Base-by-base conservation (phyloP, 106 monocot species). In the Ottelia alismoides region DNA sequence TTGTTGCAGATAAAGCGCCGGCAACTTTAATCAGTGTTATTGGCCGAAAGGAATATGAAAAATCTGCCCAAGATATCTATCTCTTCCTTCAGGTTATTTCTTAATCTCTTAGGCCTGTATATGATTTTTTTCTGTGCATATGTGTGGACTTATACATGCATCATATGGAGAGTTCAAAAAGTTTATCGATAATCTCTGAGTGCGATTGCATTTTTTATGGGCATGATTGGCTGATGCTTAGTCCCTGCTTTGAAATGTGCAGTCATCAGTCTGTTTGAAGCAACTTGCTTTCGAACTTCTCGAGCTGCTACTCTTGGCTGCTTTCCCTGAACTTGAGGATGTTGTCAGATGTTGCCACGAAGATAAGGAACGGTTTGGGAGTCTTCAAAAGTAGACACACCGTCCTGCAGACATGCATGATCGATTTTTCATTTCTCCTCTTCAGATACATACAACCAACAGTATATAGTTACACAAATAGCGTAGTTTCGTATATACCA, bases 41-140 rank as follows among this genome's bases (percentile, higher is more conserved):
- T 58, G 98, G 98, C 43, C 65, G 85, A 58, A 98, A 82, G 51
- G 98, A 98, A 58, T 98, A 98, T 43, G 85, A 98, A 58, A 70
- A 62, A 17, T 89, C 89, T 69, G 90, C 90, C 53, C 60, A 82
- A 57, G 98, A 98, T 65, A 27, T 98, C 32, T 98, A 90, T 62
- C 82, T 66, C 72, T 98, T 98, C 79, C 79, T 98, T 60, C 98
- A 98, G 85, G 90, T 90, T 57, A 55, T 11, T 57, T 66, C n/a
- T n/a, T n/a, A n/a, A n/a, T n/a, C n/a, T n/a, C n/a, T n/a, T n/a
- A n/a, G n/a, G n/a, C n/a, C n/a, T n/a, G n/a, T n/a, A n/a, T n/a
- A n/a, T n/a, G n/a, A n/a, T n/a, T n/a, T n/a, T n/a, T n/a, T n/a
- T n/a, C n/a, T n/a, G n/a, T n/a, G n/a, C n/a, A n/a, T n/a, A n/a